A percentile compares a stretch with the other conserved stretches of the same genome.
These are phyloP conservation scores for Chrysoporthe cubensis DNA, from an alignment of 2,329 filamentous ascomycete genomes.

Conservation along the genomic window DNA sequence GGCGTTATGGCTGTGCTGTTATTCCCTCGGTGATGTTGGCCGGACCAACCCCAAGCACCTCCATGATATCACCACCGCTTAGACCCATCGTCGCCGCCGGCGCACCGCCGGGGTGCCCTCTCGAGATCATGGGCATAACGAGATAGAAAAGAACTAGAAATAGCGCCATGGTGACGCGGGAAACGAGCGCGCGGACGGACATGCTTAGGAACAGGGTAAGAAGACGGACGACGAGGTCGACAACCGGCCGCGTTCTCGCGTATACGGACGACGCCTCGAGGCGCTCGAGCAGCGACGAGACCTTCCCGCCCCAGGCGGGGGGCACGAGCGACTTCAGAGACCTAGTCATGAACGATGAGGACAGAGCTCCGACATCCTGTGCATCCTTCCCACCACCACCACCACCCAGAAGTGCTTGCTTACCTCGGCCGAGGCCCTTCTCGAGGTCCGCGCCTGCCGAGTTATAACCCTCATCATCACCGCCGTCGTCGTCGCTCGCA, in stretches of 20 bases:
- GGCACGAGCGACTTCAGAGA: constrained; percentile 22
- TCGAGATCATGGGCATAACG: constrained; percentile 8
- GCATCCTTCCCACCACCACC: background rate
- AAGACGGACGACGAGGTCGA: constrained; percentile 16
- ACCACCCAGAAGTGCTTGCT: constrained; percentile 2
- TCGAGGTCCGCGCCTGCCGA: constrained; percentile 27
- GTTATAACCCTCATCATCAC: constrained; percentile 8
- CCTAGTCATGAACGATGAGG: constrained; percentile 20
- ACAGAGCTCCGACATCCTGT: background rate
- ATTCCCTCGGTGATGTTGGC: constrained; percentile 1
- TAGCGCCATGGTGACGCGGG: constrained; percentile 27
- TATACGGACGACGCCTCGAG: constrained; percentile 18
- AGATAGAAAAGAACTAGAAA: constrained; percentile 28
- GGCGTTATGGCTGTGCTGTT: background rate
- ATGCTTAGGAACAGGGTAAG: constrained; percentile 27
- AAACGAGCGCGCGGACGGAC: constrained; percentile 27
- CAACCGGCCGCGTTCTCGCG: constrained; percentile 23
- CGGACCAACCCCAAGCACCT: background rate
- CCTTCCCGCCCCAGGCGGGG: constrained; percentile 15
- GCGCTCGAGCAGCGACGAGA: constrained; percentile 16
- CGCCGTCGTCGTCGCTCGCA: background rate
- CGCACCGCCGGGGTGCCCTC: background rate
- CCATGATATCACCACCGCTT: background rate
- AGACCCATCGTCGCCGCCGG: background rate
- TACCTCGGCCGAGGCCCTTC: constrained; percentile 23